Evolutionary conservation across 768 basidiomycete genomes (phyloP).

Genomic region (Rhizopogon roseolus): DNA sequence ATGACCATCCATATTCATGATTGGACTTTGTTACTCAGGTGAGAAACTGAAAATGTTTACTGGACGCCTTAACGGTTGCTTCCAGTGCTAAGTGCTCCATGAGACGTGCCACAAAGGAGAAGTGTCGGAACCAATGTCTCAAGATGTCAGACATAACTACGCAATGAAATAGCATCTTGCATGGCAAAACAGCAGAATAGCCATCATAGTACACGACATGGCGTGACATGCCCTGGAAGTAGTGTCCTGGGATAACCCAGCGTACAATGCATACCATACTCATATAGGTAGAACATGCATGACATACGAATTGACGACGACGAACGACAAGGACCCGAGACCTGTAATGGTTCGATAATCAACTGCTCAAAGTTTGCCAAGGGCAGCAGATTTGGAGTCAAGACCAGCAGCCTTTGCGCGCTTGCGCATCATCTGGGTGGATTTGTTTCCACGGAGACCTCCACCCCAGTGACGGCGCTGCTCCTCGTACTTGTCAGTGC

Average conservation of each 20-base stretch:
- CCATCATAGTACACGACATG: background rate
- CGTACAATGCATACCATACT: background rate
- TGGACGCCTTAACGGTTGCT: too few relatives aligned
- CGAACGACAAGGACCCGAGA: background rate
- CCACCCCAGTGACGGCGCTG: constrained; percentile 92
- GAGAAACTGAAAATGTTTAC: too few relatives aligned
- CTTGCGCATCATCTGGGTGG: constrained; percentile 88
- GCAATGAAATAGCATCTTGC: background rate
- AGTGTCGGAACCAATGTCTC: background rate
- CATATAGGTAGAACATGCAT: background rate
- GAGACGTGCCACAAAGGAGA: too few relatives aligned
- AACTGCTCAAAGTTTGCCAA: constrained; percentile 57
- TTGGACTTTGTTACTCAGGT: too few relatives aligned
- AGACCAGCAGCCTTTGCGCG: constrained; percentile 89
- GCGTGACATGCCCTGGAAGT: background rate
- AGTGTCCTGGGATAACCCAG: background rate
- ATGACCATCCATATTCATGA: too few relatives aligned
- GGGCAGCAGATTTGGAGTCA: constrained; percentile 46
- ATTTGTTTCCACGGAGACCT: constrained; percentile 93
- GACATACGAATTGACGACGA: background rate
- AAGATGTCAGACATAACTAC: background rate
- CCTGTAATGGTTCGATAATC: background rate
- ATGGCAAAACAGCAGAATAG: background rate
- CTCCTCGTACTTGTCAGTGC: constrained; percentile 92
- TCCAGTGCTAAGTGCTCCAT: too few relatives aligned